Percentiles rank a stretch among this genome's conserved stretches.
Conservation (phyloP, 148 eudicot genomes). For the Suaeda aralocaspica region DNA sequence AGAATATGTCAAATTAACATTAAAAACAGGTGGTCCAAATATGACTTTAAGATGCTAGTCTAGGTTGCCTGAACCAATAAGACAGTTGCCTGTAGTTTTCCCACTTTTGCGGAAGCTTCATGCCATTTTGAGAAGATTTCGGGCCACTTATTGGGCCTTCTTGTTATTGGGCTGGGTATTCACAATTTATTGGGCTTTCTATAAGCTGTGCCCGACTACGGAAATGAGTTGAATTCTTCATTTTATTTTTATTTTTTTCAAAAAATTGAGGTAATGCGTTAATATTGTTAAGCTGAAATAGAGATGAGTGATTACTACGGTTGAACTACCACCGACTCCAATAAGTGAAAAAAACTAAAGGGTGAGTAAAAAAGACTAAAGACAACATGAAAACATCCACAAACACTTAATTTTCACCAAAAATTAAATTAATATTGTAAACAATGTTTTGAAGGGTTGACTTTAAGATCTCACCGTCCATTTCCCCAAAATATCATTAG, state of each 20-base stretch:
- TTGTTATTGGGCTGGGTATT: not conserved
- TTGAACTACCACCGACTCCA: constrained; percentile 7
- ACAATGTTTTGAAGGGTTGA: not conserved
- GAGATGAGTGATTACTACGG: not conserved
- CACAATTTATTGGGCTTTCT: not conserved
- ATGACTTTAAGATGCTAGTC: constrained; percentile 4
- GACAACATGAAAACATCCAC: constrained; percentile 11
- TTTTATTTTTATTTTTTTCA: too few species aligned
- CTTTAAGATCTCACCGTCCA: constrained; percentile 2
- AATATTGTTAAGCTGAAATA: too few species aligned
- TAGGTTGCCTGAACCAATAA: constrained; percentile 2
- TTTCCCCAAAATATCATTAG: not conserved
- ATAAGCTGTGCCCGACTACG: not conserved
- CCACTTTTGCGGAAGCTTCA: constrained; percentile 13
- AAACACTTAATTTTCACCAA: not conserved
- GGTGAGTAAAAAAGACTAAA: not conserved
- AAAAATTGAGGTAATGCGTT: too few species aligned
- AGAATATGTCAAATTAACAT: not conserved
- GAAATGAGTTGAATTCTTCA: not conserved
- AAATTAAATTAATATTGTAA: not conserved
- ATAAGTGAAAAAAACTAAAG: too few species aligned
- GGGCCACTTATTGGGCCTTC: not conserved
- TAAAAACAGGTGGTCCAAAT: constrained; percentile 12
- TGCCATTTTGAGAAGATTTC: not conserved
- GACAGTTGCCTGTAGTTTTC: not conserved